Evolutionary conservation across 352 stramenopile genomes (phyloP).

Genomic region (Peronospora farinosa): DNA sequence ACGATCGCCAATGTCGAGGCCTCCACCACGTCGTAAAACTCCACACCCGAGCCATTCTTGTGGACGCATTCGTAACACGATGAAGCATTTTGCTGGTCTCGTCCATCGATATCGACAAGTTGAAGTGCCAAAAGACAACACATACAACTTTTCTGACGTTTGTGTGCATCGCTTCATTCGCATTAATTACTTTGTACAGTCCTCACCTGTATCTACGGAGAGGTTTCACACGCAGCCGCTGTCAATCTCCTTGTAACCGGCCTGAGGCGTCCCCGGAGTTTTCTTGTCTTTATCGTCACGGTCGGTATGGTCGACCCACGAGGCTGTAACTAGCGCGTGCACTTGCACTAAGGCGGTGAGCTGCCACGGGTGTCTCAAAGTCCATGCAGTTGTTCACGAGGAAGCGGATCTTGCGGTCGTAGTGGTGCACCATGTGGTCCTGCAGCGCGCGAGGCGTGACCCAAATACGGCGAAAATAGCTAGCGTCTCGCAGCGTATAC

Average conservation of each 20-base stretch:
- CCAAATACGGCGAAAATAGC: conserved; percentile 66
- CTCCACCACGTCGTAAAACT: too few species aligned
- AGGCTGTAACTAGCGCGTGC: conserved; percentile 12
- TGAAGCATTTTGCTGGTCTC: too few species aligned
- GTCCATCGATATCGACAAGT: too few species aligned
- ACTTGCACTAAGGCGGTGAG: conserved; percentile 21
- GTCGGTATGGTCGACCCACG: conserved; percentile 28
- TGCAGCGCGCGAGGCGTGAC: conserved; percentile 50
- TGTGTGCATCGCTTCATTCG: conserved; percentile 6
- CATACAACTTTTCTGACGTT: not conserved
- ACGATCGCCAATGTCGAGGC: conserved; percentile 74
- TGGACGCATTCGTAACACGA: too few species aligned
- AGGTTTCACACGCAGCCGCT: conserved; percentile 25
- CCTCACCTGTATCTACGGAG: not conserved
- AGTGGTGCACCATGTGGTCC: conserved; percentile 82
- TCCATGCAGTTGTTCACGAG: conserved; percentile 54
- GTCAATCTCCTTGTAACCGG: conserved; percentile 34
- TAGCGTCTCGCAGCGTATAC: conserved; percentile 61
- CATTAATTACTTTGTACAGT: conserved; percentile 24
- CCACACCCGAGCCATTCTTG: too few species aligned
- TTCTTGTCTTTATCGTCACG: conserved; percentile 8
- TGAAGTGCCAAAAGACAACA: not conserved
- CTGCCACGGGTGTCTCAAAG: conserved; percentile 31
- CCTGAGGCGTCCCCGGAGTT: conserved; percentile 13
- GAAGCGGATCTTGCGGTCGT: conserved; percentile 63